These are phyloP conservation scores for Vitis riparia DNA, from an alignment of 164 flowering plant species.

Conservation along the genomic window DNA sequence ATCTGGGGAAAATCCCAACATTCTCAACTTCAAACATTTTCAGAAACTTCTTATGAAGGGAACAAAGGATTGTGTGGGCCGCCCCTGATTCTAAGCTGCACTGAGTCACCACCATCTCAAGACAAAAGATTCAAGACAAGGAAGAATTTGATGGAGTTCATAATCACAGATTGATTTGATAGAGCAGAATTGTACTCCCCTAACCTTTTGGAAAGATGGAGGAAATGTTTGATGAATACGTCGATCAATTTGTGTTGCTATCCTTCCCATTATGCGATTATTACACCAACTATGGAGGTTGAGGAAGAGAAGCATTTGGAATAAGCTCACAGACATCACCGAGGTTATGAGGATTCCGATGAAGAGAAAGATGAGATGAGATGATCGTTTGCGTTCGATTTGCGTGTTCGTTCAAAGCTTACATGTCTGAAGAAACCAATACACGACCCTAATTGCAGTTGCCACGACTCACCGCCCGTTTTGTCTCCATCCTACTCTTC, in stretches of 20 bases:
- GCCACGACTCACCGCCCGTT: conserved; percentile 31
- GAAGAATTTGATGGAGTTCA: conserved; percentile 33
- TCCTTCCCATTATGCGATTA: conserved; percentile 30
- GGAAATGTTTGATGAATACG: conserved; percentile 29
- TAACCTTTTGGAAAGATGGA: conserved; percentile 40
- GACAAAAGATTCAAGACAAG: background rate
- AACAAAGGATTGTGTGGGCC: conserved; percentile 48
- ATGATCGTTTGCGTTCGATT: conserved; percentile 24
- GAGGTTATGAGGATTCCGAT: conserved; percentile 17
- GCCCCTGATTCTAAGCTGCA: conserved; percentile 19
- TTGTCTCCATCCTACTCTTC: conserved; percentile 24
- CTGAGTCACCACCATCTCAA: background rate
- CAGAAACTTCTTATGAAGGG: conserved; percentile 26
- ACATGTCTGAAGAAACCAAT: conserved; percentile 37
- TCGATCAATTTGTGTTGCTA: conserved; percentile 22
- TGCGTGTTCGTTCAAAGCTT: conserved; percentile 67
- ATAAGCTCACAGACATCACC: conserved; percentile 17
- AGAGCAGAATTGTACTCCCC: no score
- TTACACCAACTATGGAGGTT: conserved; percentile 17
- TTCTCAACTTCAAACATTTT: conserved; percentile 35
- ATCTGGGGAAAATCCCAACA: conserved; percentile 14
- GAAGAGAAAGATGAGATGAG: conserved; percentile 18
- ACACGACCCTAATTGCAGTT: conserved; percentile 59
- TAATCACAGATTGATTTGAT: conserved; percentile 32
- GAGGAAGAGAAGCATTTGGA: conserved; percentile 30